Evolutionary conservation across 73 alveolate species (phyloP).

Genomic region (Paraurostyla sp.): DNA sequence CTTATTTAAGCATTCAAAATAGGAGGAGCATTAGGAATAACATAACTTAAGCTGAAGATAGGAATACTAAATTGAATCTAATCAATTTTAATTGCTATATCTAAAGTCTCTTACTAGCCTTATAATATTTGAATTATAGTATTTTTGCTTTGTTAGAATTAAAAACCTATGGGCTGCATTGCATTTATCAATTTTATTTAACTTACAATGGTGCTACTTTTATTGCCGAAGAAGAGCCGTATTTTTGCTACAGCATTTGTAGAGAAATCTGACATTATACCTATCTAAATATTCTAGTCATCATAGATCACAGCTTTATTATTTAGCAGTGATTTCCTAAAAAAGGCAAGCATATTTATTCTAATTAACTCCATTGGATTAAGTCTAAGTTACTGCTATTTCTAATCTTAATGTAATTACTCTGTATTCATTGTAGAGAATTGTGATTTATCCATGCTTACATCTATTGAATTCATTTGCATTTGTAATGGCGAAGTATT

Average conservation of each 20-base stretch:
- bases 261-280: not conserved
- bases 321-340: conserved; percentile 6
- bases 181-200: not conserved
- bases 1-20: not conserved
- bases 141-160: not conserved
- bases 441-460: not conserved
- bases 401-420: not conserved
- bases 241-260: not conserved
- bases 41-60: not conserved
- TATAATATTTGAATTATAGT: not conserved
- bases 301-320: conserved; percentile 22
- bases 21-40: not conserved
- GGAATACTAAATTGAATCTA: not conserved
- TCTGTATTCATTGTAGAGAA: conserved; percentile 35
- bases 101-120: conserved; percentile 9
- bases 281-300: conserved; percentile 8
- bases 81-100: not conserved
- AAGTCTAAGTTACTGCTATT: not conserved
- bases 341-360: not conserved
- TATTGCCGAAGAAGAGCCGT: conserved; percentile 6
- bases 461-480: not conserved
- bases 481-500: not conserved
- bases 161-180: not conserved
- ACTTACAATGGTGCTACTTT: not conserved
- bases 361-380: not conserved